Conservation (phyloP, 495 filamentous ascomycete genomes). For the Aspergillus avenaceus region DNA sequence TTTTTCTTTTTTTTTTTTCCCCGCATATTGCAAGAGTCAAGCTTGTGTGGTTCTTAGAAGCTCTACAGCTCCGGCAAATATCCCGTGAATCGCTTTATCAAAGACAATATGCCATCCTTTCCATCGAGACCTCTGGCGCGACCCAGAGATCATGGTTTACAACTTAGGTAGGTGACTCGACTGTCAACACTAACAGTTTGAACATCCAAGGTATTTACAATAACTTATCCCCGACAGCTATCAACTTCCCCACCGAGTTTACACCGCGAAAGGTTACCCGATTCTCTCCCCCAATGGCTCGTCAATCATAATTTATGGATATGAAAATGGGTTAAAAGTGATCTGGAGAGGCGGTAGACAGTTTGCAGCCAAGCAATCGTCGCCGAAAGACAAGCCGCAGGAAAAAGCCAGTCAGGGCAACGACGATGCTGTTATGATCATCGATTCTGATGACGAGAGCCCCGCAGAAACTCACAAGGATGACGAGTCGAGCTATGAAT, state of each 20-base stretch:
- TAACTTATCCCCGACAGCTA: constrained; percentile 52
- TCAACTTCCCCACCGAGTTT: constrained; percentile 66
- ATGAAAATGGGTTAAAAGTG: constrained; percentile 71
- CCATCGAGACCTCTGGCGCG: constrained; percentile 35
- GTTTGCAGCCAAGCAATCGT: constrained; percentile 46
- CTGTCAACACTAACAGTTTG: constrained; percentile 5
- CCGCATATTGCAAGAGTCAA: too few relatives aligned
- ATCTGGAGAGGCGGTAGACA: constrained; percentile 76
- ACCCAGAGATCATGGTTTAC: constrained; percentile 42
- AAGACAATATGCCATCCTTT: constrained; percentile 36
- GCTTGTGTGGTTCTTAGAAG: not conserved
- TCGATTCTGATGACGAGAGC: constrained; percentile 76
- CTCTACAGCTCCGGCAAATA: constrained; percentile 1
- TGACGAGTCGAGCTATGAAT: constrained; percentile 34
- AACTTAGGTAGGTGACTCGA: constrained; percentile 43
- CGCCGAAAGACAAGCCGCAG: constrained; percentile 21
- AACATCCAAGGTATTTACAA: not conserved
- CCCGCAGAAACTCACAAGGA: constrained; percentile 32
- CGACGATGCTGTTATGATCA: constrained; percentile 65
- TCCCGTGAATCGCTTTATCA: constrained; percentile 5
- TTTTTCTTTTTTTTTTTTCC: too few relatives aligned
- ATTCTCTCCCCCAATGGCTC: constrained; percentile 77
- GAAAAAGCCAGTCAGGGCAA: constrained; percentile 33
- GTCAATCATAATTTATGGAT: constrained; percentile 75
- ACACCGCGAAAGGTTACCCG: constrained; percentile 72